Evolutionary conservation across 2,329 filamentous ascomycete species (phyloP).

Genomic region (Fusarium pininemorale): DNA sequence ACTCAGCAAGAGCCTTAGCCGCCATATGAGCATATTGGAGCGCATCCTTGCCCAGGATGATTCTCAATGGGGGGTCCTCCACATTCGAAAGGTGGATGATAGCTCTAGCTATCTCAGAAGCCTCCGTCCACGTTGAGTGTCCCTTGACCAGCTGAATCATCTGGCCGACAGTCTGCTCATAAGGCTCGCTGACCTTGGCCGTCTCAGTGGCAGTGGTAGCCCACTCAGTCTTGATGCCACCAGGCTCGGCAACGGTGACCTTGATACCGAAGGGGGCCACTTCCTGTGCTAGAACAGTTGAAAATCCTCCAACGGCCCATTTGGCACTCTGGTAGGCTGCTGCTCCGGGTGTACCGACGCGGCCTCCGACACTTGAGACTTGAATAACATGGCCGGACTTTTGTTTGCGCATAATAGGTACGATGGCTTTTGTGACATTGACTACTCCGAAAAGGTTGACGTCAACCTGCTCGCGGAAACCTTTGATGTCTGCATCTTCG

Average conservation of each 20-base stretch:
- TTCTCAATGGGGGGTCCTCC: conserved; percentile 44
- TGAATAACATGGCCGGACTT: conserved; percentile 50
- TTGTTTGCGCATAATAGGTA: conserved; percentile 47
- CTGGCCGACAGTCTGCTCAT: conserved; percentile 48
- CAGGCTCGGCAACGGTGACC: conserved; percentile 52
- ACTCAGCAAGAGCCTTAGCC: conserved; percentile 36
- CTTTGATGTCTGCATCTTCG: conserved; percentile 59
- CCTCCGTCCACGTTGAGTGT: conserved; percentile 5
- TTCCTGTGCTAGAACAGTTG: conserved; percentile 49
- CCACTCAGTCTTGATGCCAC: conserved; percentile 54
- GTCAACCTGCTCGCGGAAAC: conserved; percentile 64
- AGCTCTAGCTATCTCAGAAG: conserved; percentile 41
- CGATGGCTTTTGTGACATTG: conserved; percentile 57
- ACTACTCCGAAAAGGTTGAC: conserved; percentile 68
- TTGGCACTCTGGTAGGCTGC: conserved; percentile 52
- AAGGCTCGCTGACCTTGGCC: conserved; percentile 46
- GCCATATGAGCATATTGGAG: conserved; percentile 34
- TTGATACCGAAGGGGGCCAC: conserved; percentile 50
- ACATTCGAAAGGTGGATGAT: conserved; percentile 41
- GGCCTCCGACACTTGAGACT: conserved; percentile 51
- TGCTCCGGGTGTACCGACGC: conserved; percentile 47
- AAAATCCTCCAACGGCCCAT: conserved; percentile 52
- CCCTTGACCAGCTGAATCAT: conserved; percentile 7
- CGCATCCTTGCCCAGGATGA: conserved; percentile 46
- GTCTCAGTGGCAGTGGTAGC: conserved; percentile 43